Evolutionary conservation across 805 yeast species (phyloP), one percentile per base, ranked within the genome.

Genomic region (Teunomyces panamensis): DNA sequence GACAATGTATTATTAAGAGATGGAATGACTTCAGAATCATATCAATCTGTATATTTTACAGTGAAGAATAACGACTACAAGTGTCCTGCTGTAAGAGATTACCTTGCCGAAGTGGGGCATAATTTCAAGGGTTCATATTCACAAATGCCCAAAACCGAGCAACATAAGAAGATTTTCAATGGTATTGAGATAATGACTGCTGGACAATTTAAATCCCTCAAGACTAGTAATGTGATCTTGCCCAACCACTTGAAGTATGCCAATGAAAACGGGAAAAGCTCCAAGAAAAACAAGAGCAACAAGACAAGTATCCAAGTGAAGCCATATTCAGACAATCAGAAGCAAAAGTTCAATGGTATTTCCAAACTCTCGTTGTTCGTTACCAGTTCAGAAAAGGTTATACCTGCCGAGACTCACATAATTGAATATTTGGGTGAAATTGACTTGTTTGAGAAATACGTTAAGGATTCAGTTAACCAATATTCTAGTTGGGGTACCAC

Each of bases 401-500:
- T 85, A 14, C 73, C 77, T 0, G 65, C 69, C 36, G 79, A 77
- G 14, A 75, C 80, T 1, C 69, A 79, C 3, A 64, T 89, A 6
- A 69, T 75, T 24, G 90, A 88, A 60, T 75, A 81, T 49, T 63
- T 81, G 6, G 98, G 98, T 5, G 91, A 86, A 55, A 64, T 92
- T 2, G 85, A 83, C 53, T 71, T 79, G 45, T 85, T 83, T 55
- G 73, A 77, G 26, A 80, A 78, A 55, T 91, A 91, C 62, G 75
- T 78, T 16, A 60, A 64, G 2, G 86, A 89, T 56, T 75, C 81
- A 24, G 72, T 81, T 47, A 92, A 91, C 64, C 96, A 90, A 60
- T 92, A 89, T 65, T 65, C 81, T 54, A 60, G 78, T 13, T 82
- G 83, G 84, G 97, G 85, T 5, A 84, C 85, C 49, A 84, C 81